These are phyloP conservation scores for Goffeauzyma gilvescens DNA, from an alignment of 768 basidiomycete genomes.

Conservation along the genomic window DNA sequence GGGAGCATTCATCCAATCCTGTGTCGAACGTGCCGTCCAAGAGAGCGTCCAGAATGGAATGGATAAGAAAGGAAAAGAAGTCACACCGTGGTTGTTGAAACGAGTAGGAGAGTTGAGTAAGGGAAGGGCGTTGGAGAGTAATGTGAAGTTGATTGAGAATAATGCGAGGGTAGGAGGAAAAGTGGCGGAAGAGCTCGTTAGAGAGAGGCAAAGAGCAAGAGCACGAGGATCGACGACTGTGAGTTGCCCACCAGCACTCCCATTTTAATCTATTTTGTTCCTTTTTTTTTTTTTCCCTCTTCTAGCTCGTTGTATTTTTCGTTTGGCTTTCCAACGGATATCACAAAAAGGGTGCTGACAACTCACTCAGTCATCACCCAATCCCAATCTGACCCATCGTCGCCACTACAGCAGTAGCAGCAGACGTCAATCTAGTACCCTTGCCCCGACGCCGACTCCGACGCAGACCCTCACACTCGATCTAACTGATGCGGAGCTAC, in stretches of 20 bases:
- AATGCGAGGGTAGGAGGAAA: constrained; percentile 55
- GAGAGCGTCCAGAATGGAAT: constrained; percentile 71
- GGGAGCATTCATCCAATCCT: constrained; percentile 52
- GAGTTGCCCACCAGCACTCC: too few species aligned
- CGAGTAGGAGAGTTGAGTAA: constrained; percentile 63
- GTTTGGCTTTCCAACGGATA: too few species aligned
- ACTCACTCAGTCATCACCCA: too few species aligned
- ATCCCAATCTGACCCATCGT: too few species aligned
- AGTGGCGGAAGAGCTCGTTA: constrained; percentile 17
- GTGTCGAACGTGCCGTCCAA: constrained; percentile 61
- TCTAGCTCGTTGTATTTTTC: not conserved
- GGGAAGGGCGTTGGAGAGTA: constrained; percentile 53
- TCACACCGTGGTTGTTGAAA: constrained; percentile 78
- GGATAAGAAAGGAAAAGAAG: constrained; percentile 64
- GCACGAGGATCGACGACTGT: not conserved
- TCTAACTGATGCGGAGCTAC: too few species aligned
- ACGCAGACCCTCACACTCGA: too few species aligned
- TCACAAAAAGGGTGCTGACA: too few species aligned
- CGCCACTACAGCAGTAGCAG: too few species aligned
- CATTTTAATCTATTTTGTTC: too few species aligned
- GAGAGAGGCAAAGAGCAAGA: constrained; percentile 1
- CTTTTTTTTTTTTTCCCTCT: not conserved
- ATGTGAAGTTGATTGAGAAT: constrained; percentile 60
- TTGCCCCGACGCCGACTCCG: too few species aligned
- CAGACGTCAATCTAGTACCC: too few species aligned